phyloP scores from a whole-genome alignment of 2,329 filamentous ascomycete species.

The Chaetomiaceae sp. region DNA sequence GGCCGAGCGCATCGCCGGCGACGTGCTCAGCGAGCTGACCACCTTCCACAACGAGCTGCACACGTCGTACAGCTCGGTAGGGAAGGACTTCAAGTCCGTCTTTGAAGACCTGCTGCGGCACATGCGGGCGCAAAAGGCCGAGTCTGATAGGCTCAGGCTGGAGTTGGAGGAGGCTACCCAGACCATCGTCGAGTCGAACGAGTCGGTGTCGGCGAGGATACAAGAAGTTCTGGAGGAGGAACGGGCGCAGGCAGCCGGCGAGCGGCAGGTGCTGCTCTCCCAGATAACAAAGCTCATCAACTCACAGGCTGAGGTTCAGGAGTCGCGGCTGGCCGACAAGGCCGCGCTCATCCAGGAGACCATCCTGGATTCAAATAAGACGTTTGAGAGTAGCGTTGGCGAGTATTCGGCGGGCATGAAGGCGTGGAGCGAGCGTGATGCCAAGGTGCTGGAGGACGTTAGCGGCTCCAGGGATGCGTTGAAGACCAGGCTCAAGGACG shows the following conservation, averaged over 20 bases:
- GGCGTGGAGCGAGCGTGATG: slow-evolving; percentile 65
- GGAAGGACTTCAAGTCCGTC: slow-evolving; percentile 77
- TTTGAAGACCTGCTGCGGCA: slow-evolving; percentile 78
- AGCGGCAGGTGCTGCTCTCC: slow-evolving; percentile 66
- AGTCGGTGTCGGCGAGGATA: slow-evolving; percentile 60
- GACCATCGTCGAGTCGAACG: slow-evolving; percentile 63
- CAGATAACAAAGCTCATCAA: slow-evolving; percentile 77
- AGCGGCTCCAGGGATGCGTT: slow-evolving; percentile 69
- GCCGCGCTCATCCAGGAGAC: slow-evolving; percentile 59
- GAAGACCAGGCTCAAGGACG: slow-evolving; percentile 76
- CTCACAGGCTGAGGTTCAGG: slow-evolving; percentile 67
- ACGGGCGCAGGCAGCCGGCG: slow-evolving; percentile 63
- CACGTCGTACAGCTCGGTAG: slow-evolving; percentile 74
- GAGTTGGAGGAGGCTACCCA: slow-evolving; percentile 68
- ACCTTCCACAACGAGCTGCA: slow-evolving; percentile 80
- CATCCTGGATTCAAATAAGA: slow-evolving; percentile 58
- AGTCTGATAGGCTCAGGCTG: slow-evolving; percentile 66
- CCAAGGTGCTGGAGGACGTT: slow-evolving; percentile 64
- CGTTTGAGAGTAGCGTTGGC: slow-evolving; percentile 60
- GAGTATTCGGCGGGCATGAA: slow-evolving; percentile 69
- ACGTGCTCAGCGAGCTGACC: slow-evolving; percentile 79
- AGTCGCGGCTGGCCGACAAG: slow-evolving; percentile 62
- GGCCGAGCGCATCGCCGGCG: slow-evolving; percentile 82
- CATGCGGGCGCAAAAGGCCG: slow-evolving; percentile 68
- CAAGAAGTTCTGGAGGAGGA: slow-evolving; percentile 71